Evolutionary conservation across 2,329 filamentous ascomycete genomes (phyloP).

Genomic region (Lojkania enalia): DNA sequence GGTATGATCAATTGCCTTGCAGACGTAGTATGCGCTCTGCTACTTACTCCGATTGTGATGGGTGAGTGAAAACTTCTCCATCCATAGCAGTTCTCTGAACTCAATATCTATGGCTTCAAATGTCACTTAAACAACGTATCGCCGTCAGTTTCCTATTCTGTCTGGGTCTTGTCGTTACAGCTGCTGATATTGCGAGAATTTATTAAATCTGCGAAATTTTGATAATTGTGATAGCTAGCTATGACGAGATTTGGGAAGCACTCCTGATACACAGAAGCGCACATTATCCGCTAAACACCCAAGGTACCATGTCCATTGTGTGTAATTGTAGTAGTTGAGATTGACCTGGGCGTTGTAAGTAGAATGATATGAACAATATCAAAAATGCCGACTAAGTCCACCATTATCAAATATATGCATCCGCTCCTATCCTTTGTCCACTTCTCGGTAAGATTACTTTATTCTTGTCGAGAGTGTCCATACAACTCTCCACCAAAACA

Average conservation of each 20-base stretch:
- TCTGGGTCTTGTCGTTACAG: slow-evolving; percentile 48
- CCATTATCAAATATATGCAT: slow-evolving; percentile 30
- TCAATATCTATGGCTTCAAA: slow-evolving; percentile 34
- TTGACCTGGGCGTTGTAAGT: slow-evolving; percentile 52
- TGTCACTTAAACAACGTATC: slow-evolving; percentile 47
- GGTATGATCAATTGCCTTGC: slow-evolving; percentile 51
- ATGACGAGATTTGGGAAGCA: slow-evolving; percentile 51
- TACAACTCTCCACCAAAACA: slow-evolving; percentile 19
- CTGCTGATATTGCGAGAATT: slow-evolving; percentile 49
- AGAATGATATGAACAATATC: not conserved
- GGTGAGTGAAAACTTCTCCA: no score
- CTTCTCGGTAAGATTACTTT: slow-evolving; percentile 33
- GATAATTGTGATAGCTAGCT: slow-evolving; percentile 45
- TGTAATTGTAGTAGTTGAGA: slow-evolving; percentile 53
- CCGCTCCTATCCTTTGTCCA: slow-evolving; percentile 36
- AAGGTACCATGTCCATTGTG: slow-evolving; percentile 53
- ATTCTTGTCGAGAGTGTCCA: slow-evolving; percentile 20
- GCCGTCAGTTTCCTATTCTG: slow-evolving; percentile 46
- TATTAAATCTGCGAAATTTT: slow-evolving; percentile 50
- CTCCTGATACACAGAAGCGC: no score
- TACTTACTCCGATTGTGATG: slow-evolving; percentile 50
- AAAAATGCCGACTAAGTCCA: no score
- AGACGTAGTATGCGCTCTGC: slow-evolving; percentile 47
- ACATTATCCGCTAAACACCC: no score
- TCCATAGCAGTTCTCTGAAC: slow-evolving; percentile 7